A percentile compares a stretch with the other conserved stretches of the same genome.
Conservation (phyloP, 2,329 filamentous ascomycete genomes). For the Fusarium praegraminearum region DNA sequence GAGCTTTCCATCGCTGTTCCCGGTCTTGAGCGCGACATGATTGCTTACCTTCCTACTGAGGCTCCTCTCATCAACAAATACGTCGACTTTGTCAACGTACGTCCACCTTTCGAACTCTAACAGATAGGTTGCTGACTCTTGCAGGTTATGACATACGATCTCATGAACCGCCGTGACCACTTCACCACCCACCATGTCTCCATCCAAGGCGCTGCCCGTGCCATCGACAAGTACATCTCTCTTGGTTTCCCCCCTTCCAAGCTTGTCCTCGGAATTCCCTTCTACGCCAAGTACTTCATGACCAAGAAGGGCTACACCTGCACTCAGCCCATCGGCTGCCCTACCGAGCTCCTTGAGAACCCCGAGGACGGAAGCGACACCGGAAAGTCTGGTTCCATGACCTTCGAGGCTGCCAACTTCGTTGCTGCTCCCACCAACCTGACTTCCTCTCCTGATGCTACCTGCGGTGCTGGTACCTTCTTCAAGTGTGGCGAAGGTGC, state of each 20-base stretch:
- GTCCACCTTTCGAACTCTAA: fast-evolving
- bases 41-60: constrained; percentile 70
- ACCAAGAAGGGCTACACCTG: constrained; percentile 63
- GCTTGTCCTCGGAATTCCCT: constrained; percentile 75
- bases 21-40: constrained; percentile 72
- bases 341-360: constrained; percentile 69
- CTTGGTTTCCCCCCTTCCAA: constrained; percentile 67
- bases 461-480: constrained; percentile 38
- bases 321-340: constrained; percentile 66
- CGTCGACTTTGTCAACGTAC: constrained; percentile 73
- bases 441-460: constrained; percentile 30
- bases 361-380: constrained; percentile 67
- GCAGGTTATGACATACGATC: constrained; percentile 75
- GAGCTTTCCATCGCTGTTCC: constrained; percentile 76
- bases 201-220: constrained; percentile 64
- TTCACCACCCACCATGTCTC: constrained; percentile 74
- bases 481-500: constrained; percentile 29
- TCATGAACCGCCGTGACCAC: constrained; percentile 79
- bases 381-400: constrained; percentile 59
- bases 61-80: constrained; percentile 68
- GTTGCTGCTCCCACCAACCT: constrained; percentile 32
- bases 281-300: constrained; percentile 76
- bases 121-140: neutral
- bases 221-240: constrained; percentile 69
- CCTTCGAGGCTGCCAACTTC: constrained; percentile 55